Conservation (phyloP, 1,139 yeast species). For the Candida labiduridarum region DNA sequence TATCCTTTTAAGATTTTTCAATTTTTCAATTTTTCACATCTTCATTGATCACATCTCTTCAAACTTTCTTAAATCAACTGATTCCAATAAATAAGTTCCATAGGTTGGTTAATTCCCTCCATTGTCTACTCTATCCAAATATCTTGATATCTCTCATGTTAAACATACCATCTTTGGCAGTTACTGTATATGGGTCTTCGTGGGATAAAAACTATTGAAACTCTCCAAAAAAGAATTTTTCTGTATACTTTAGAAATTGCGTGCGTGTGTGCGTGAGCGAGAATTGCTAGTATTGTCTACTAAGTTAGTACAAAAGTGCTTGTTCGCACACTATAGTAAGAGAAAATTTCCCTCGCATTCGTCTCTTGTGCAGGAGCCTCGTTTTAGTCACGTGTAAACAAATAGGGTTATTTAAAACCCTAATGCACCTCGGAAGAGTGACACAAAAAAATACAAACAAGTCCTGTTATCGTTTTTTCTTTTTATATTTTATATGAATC, state of each 20-base stretch:
- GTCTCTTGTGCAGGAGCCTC: not conserved
- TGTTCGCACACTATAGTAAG: not conserved
- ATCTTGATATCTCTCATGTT: not conserved
- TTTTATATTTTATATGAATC: not conserved
- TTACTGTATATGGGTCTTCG: constrained; percentile 9
- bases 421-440: not conserved
- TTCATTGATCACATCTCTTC: not conserved
- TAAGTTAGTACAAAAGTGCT: not conserved
- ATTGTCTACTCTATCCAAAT: not conserved
- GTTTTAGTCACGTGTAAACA: not conserved
- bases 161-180: constrained; percentile 17
- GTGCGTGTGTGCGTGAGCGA: not conserved
- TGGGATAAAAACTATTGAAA: constrained; percentile 6
- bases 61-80: not conserved
- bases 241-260: not conserved
- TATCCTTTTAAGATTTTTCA: not conserved
- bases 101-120: not conserved
- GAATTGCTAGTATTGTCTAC: not conserved
- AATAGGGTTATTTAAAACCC: not conserved
- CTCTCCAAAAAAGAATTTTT: constrained; percentile 13
- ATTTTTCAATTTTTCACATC: not conserved
- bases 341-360: not conserved
- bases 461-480: not conserved
- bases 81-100: not conserved
- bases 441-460: too few species aligned